phyloP scores from a whole-genome alignment of 148 eudicot species.

The Vaccinium darrowii region DNA sequence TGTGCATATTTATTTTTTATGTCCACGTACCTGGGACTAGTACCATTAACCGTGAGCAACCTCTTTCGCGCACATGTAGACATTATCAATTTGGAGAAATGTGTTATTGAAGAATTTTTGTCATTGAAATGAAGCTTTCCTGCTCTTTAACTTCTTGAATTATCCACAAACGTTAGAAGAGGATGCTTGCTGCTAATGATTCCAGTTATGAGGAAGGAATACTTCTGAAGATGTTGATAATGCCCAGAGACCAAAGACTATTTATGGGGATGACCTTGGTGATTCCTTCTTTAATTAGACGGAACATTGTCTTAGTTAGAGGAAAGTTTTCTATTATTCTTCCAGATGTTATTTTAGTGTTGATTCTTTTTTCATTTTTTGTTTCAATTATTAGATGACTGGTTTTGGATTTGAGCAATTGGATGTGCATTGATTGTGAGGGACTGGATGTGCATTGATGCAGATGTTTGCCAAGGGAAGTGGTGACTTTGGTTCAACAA shows the following conservation, averaged over 20 bases:
- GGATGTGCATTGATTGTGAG: too few species aligned
- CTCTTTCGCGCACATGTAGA: neutral
- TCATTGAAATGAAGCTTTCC: neutral
- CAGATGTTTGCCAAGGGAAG: too few species aligned
- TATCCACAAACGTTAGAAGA: conserved; percentile 49
- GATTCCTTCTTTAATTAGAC: conserved; percentile 57
- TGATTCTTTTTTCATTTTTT: too few species aligned
- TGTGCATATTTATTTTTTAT: too few species aligned
- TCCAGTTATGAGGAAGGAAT: conserved; percentile 61
- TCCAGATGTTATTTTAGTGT: too few species aligned
- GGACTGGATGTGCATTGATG: too few species aligned
- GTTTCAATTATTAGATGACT: too few species aligned
- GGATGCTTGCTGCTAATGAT: conserved; percentile 79
- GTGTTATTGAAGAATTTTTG: neutral
- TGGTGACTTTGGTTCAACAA: too few species aligned
- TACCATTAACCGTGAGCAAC: neutral
- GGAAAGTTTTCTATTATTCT: too few species aligned
- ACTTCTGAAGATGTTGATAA: conserved; percentile 40
- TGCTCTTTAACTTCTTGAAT: conserved; percentile 11
- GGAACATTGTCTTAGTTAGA: too few species aligned
- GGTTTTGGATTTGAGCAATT: too few species aligned
- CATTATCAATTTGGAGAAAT: neutral
- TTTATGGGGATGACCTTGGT: conserved; percentile 99
- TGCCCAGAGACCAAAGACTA: conserved; percentile 40
- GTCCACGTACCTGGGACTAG: neutral